Conservation (phyloP, 805 yeast species). For the Hagleromyces aurorensis region DNA sequence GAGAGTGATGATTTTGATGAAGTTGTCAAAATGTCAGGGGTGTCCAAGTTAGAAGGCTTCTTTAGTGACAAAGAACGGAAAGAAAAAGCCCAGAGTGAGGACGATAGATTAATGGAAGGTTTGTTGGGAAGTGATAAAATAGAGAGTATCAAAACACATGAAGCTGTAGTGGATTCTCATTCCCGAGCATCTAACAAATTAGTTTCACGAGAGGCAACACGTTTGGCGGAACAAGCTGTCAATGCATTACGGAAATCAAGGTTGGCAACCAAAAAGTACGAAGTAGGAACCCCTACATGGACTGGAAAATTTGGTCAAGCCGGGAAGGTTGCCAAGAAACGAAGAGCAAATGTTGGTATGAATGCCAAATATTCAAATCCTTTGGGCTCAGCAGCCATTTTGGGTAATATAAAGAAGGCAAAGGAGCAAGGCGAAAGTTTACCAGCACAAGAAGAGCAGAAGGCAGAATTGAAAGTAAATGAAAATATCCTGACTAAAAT, state of each 20-base stretch:
- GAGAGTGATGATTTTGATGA: conserved; percentile 59
- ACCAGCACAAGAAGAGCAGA: conserved; percentile 4
- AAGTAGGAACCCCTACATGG: conserved; percentile 89
- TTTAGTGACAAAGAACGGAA: conserved; percentile 43
- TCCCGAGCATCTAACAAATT: conserved; percentile 25
- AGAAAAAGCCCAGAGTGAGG: conserved; percentile 37
- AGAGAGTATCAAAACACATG: conserved; percentile 72
- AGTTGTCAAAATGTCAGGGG: conserved; percentile 61
- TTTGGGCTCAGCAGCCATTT: conserved; percentile 19
- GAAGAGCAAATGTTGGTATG: conserved; percentile 1
- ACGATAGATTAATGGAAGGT: conserved; percentile 64
- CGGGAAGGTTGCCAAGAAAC: conserved; percentile 41
- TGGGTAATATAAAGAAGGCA: conserved; percentile 19
- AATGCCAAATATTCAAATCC: conserved; percentile 2
- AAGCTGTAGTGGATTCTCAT: conserved; percentile 54
- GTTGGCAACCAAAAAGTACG: conserved; percentile 32
- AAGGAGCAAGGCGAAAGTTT: conserved; percentile 10
- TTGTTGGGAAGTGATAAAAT: conserved; percentile 61
- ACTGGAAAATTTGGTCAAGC: conserved; percentile 89
- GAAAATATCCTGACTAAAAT: conserved; percentile 22
- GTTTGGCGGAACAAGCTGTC: conserved; percentile 46
- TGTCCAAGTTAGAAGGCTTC: conserved; percentile 60
- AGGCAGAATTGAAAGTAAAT: conserved; percentile 4
- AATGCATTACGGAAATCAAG: conserved; percentile 52
- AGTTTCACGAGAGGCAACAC: conserved; percentile 55